Base-by-base conservation (phyloP, 2,329 filamentous ascomycete species). In the Fusarium nematophilum region DNA sequence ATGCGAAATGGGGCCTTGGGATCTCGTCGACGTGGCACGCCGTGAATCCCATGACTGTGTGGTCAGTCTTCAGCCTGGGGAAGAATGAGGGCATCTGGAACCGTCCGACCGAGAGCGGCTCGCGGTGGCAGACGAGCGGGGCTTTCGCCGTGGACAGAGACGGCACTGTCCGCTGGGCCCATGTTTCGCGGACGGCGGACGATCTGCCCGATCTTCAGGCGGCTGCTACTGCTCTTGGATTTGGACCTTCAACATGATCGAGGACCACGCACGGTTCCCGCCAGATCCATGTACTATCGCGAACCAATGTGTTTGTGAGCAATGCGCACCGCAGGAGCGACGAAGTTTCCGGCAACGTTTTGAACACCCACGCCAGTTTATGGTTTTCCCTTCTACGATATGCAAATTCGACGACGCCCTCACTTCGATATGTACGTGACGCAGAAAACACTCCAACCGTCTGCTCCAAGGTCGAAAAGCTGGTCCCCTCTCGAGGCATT, bases 101-200 rank as follows among this genome's bases (percentile, higher is more conserved):
- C 69, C 75, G 84, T 18, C 80, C 85, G 3, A 87, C 86, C 3
- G 85, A 89, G 73, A 89, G 84, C 68, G 89, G 89, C 31, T 86
- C 76, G 61, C 75, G 87, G 46, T 92, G 89, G 89, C 89, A 92
- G 80, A 88, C 77, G 21, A 79, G 83, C 38, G 89, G 89, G 23
- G 84, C 83, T 23, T 92, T 87, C 74, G 87, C 83, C 9, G 67
- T 77, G 17, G 71, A 74, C 37, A 64, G 54, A 7, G 62, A 69
- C 26, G 73, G 74, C 6, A 70, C 57, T 10, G 63, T 76, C 27
- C 63, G 65, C 6, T 75, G 70, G 70, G 59, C 58, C 25, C 74
- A 76, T 25, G 53, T 73, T 18, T 62, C 67, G 6, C 65, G 62
- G 30, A 53, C 71, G 4, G 74, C 72, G 7, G 65, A 73, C 40